Evolutionary conservation across 2,329 filamentous ascomycete genomes (phyloP).

Genomic region (Calcarisporium arbuscula): DNA sequence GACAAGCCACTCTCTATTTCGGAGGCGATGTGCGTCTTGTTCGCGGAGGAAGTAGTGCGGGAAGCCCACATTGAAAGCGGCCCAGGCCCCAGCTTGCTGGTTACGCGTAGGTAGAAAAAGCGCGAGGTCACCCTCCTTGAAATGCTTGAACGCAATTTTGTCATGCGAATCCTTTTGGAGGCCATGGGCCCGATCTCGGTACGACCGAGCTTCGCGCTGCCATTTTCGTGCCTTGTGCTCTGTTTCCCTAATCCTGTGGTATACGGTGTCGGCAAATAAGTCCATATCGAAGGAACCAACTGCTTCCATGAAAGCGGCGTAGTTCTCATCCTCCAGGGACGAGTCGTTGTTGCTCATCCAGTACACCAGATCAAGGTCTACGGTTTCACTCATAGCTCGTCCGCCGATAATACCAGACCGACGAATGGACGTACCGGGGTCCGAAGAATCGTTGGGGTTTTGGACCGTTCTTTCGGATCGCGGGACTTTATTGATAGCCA

Average conservation of each 20-base stretch:
- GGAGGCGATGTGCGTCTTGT: conserved; percentile 79
- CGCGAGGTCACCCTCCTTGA: conserved; percentile 93
- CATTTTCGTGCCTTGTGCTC: conserved; percentile 91
- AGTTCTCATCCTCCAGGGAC: conserved; percentile 65
- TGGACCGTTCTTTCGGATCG: conserved; percentile 50
- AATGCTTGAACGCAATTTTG: conserved; percentile 92
- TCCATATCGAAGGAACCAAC: conserved; percentile 79
- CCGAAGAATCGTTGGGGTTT: conserved; percentile 52
- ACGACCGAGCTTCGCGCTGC: conserved; percentile 79
- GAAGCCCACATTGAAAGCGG: conserved; percentile 95
- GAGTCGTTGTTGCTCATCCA: conserved; percentile 70
- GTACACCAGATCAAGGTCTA: conserved; percentile 67
- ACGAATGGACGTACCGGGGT: conserved; percentile 47
- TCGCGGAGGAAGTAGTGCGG: conserved; percentile 96
- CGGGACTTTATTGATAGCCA: conserved; percentile 68
- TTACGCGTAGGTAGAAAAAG: conserved; percentile 92
- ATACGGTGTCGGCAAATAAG: conserved; percentile 74
- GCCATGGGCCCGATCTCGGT: conserved; percentile 78
- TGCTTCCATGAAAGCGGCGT: conserved; percentile 65
- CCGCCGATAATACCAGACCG: conserved; percentile 46
- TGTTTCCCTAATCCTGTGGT: conserved; percentile 86
- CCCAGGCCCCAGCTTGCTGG: conserved; percentile 91
- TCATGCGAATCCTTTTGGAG: conserved; percentile 82
- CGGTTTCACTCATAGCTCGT: conserved; percentile 52
- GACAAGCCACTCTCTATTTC: conserved; percentile 89